These are phyloP conservation scores for Geosmithia flava DNA, from an alignment of 2,329 filamentous ascomycete genomes.

Conservation along the genomic window DNA sequence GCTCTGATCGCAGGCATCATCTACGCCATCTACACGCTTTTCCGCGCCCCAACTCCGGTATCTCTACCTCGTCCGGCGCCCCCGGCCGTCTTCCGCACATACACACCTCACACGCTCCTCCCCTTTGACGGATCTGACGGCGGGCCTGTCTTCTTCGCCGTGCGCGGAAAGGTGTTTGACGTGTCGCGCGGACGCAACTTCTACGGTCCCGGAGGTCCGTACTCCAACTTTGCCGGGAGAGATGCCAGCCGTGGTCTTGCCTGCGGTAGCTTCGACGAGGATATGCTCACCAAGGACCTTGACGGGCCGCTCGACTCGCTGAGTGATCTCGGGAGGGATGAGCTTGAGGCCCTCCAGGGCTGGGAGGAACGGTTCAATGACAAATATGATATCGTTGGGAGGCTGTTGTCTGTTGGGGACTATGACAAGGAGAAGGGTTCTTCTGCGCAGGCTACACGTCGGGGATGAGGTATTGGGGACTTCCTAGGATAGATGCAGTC, in stretches of 20 bases:
- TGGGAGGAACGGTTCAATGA: constrained; percentile 92
- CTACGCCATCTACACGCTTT: constrained; percentile 45
- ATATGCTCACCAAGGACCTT: constrained; percentile 88
- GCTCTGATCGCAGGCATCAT: constrained; percentile 20
- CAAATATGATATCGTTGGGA: constrained; percentile 93
- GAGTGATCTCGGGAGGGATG: constrained; percentile 56
- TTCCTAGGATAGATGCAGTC: too few species aligned
- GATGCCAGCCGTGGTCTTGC: constrained; percentile 85
- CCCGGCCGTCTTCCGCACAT: constrained; percentile 51
- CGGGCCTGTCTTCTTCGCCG: constrained; percentile 76
- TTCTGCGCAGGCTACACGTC: too few species aligned
- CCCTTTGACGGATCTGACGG: constrained; percentile 69
- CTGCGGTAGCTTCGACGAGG: constrained; percentile 83
- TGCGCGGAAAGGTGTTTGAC: constrained; percentile 85
- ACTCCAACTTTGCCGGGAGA: constrained; percentile 89
- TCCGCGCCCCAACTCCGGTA: constrained; percentile 34
- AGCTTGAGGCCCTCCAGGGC: constrained; percentile 70
- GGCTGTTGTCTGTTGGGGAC: constrained; percentile 50
- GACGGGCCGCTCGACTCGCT: constrained; percentile 72
- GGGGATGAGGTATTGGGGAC: too few species aligned
- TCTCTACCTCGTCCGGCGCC: constrained; percentile 39
- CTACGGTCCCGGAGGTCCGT: constrained; percentile 90
- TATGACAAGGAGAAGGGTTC: constrained; percentile 8
- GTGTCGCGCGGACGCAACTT: constrained; percentile 80
- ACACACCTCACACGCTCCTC: constrained; percentile 70